Conservation (phyloP, 2,329 filamentous ascomycete genomes). For the Apiospora hydei region DNA sequence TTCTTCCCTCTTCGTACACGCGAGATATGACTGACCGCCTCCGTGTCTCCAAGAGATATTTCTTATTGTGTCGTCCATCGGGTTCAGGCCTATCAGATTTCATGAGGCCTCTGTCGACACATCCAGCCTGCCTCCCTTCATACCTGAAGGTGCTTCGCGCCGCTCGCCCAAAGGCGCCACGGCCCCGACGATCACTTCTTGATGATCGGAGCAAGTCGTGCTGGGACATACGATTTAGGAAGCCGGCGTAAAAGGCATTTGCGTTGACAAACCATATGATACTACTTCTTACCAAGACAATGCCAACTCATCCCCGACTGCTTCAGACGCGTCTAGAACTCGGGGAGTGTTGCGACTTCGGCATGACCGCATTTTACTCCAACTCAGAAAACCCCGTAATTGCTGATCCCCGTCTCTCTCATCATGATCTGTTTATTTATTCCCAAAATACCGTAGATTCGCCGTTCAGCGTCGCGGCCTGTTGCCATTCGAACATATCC, state of each 20-base stretch:
- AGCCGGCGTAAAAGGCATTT: background rate
- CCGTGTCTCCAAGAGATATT: background rate
- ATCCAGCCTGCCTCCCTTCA: background rate
- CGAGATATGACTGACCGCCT: background rate
- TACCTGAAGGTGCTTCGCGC: background rate
- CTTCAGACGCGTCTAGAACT: conserved; percentile 3
- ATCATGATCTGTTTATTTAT: background rate
- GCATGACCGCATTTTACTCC: background rate
- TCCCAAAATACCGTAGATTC: background rate
- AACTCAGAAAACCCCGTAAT: background rate
- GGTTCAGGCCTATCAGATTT: background rate
- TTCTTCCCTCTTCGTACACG: background rate
- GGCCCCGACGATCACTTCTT: background rate
- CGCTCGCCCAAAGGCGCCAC: conserved; percentile 1
- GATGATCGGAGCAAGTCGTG: background rate
- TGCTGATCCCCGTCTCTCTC: background rate
- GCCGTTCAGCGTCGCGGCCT: background rate
- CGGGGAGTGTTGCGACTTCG: background rate
- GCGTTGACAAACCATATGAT: background rate
- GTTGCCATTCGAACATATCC: background rate
- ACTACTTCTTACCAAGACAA: background rate
- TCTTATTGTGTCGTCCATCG: background rate
- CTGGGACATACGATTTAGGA: background rate
- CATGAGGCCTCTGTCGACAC: background rate
- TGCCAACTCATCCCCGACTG: background rate